Evolutionary conservation across 768 basidiomycete genomes (phyloP).

Genomic region (Tremella fuciformis): DNA sequence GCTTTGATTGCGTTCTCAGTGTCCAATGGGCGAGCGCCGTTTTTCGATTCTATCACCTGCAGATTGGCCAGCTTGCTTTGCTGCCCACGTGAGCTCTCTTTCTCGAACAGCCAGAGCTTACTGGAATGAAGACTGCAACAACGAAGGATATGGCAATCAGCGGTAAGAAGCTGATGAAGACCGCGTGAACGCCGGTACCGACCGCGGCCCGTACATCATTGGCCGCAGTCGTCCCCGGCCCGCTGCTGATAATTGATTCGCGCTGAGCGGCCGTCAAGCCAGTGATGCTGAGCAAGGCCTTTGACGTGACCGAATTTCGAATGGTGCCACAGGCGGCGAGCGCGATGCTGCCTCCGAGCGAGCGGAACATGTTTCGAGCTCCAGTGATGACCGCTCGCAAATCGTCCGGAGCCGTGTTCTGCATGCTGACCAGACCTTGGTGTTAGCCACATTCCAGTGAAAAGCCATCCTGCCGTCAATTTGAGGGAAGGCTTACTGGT

Average conservation of each 20-base stretch:
- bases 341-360: constrained; percentile 41
- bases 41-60: no score
- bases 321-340: constrained; percentile 40
- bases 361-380: constrained; percentile 23
- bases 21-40: no score
- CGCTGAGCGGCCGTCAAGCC: background rate
- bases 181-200: constrained; percentile 24
- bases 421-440: constrained; percentile 20
- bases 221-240: constrained; percentile 9
- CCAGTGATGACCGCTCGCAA: constrained; percentile 39
- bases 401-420: constrained; percentile 14
- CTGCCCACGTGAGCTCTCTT: no score
- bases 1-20: no score
- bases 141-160: constrained; percentile 31
- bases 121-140: no score
- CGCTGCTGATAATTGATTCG: background rate
- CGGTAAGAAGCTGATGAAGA: constrained; percentile 43
- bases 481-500: constrained; percentile 18
- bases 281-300: background rate
- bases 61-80: no score
- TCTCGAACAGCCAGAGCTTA: no score
- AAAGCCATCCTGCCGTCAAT: no score
- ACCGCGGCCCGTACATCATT: constrained; percentile 8
- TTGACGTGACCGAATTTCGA: constrained; percentile 29
- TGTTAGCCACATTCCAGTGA: no score